A percentile compares a stretch with the other conserved stretches of the same genome.
Evolutionary conservation across 192 early-diverging fungal species (phyloP).

Genomic region (Umbelopsis vinacea): DNA sequence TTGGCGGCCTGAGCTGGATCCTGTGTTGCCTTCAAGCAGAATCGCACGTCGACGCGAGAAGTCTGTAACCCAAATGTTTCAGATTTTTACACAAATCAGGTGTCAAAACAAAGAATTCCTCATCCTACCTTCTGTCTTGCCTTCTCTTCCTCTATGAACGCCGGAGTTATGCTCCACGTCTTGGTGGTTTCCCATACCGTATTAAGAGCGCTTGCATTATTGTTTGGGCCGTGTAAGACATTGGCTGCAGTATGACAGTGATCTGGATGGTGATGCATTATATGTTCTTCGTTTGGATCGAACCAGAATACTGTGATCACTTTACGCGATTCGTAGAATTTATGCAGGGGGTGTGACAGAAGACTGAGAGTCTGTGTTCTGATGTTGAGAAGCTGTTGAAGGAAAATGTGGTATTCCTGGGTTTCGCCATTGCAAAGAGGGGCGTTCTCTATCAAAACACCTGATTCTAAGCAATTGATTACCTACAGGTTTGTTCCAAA

Average conservation of each 20-base stretch:
- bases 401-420: conserved; percentile 68
- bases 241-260: conserved; percentile 31
- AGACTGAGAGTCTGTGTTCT: conserved; percentile 61
- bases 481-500: conserved; percentile 29
- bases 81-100: not conserved
- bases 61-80: conserved; percentile 18
- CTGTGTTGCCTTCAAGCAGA: conserved; percentile 43
- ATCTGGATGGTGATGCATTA: conserved; percentile 60
- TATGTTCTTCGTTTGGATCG: conserved; percentile 58
- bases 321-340: conserved; percentile 70
- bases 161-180: conserved; percentile 32
- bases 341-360: conserved; percentile 61
- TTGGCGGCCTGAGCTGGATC: conserved; percentile 39
- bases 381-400: conserved; percentile 63
- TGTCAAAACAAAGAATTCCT: not conserved
- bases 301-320: conserved; percentile 65
- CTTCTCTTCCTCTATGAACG: conserved; percentile 41
- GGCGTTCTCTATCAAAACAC: conserved; percentile 68
- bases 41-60: conserved; percentile 41
- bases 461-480: conserved; percentile 70
- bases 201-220: conserved; percentile 46
- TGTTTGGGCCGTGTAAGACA: conserved; percentile 24
- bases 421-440: conserved; percentile 86
- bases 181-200: conserved; percentile 42
- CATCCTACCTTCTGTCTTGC: conserved; percentile 40